Evolutionary conservation across 2,329 filamentous ascomycete species (phyloP).

Genomic region (Madurella fahalii): DNA sequence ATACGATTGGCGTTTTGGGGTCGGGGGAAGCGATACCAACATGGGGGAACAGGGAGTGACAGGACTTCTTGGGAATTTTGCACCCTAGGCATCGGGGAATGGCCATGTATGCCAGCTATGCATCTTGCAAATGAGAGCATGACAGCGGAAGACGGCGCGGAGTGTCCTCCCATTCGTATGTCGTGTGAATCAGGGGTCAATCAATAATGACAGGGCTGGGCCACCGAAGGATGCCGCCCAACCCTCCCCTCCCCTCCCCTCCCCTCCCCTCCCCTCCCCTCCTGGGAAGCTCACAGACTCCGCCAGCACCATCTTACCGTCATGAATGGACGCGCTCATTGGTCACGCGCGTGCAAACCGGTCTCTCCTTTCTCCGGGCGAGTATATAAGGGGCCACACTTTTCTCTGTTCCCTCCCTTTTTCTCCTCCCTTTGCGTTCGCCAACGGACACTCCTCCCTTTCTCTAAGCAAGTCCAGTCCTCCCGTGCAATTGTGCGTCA

Average conservation of each 20-base stretch:
- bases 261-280: not conserved
- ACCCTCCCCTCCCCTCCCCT: not conserved
- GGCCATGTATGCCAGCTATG: not conserved
- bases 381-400: constrained; percentile 9
- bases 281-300: not conserved
- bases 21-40: constrained; percentile 18
- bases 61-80: not conserved
- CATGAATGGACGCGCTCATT: constrained; percentile 7
- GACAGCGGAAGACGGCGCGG: not conserved
- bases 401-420: constrained; percentile 2
- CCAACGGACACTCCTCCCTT: not conserved
- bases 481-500: no score
- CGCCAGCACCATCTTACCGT: not conserved
- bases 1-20: constrained; percentile 10
- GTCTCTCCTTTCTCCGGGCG: not conserved
- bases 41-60: not conserved
- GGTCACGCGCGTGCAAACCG: constrained; percentile 13
- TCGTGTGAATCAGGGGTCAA: constrained; percentile 10
- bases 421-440: not conserved
- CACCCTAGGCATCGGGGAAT: not conserved
- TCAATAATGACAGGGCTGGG: not conserved
- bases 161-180: not conserved
- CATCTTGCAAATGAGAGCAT: not conserved
- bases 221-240: constrained; percentile 5
- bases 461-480: no score